Percentiles rank a stretch among this genome's conserved stretches.
Conservation (phyloP, 257 asterid species). For the Paulownia fortunei region DNA sequence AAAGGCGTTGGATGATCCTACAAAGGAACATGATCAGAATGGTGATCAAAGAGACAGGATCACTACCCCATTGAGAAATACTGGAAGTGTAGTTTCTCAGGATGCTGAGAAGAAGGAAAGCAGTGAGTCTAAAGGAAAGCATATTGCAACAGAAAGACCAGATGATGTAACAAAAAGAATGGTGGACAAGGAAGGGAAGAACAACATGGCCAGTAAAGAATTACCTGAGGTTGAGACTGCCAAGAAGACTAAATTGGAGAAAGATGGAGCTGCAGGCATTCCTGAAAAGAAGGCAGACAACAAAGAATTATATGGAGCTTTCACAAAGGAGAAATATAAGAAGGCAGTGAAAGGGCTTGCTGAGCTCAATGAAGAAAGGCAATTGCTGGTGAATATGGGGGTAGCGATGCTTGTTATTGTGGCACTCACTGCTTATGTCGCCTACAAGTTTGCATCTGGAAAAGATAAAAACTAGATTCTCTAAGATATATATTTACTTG, state of each 20-base stretch:
- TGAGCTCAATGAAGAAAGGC: slow-evolving; percentile 62
- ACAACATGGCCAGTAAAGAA: slow-evolving; percentile 19
- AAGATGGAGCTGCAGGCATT: not conserved
- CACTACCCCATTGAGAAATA: slow-evolving; percentile 23
- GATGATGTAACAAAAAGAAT: slow-evolving; percentile 14
- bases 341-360: slow-evolving; percentile 46
- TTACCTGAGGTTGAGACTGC: slow-evolving; percentile 29
- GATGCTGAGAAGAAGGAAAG: not conserved
- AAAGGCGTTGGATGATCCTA: slow-evolving; percentile 20
- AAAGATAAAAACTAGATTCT: slow-evolving; percentile 36
- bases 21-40: not conserved
- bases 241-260: slow-evolving; percentile 20
- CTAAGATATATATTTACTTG: slow-evolving; percentile 1
- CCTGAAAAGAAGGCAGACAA: slow-evolving; percentile 23
- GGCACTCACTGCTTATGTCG: slow-evolving; percentile 61
- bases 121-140: slow-evolving; percentile 20
- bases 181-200: slow-evolving; percentile 27
- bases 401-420: slow-evolving; percentile 67
- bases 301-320: slow-evolving; percentile 22
- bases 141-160: slow-evolving; percentile 27
- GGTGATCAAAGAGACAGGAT: slow-evolving; percentile 16
- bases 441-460: slow-evolving; percentile 43
- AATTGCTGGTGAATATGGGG: slow-evolving; percentile 68
- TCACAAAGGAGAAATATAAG: slow-evolving; percentile 33
- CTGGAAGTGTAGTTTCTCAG: not conserved